Base-by-base conservation (phyloP, 2,329 filamentous ascomycete species). In the Colletotrichum horii region DNA sequence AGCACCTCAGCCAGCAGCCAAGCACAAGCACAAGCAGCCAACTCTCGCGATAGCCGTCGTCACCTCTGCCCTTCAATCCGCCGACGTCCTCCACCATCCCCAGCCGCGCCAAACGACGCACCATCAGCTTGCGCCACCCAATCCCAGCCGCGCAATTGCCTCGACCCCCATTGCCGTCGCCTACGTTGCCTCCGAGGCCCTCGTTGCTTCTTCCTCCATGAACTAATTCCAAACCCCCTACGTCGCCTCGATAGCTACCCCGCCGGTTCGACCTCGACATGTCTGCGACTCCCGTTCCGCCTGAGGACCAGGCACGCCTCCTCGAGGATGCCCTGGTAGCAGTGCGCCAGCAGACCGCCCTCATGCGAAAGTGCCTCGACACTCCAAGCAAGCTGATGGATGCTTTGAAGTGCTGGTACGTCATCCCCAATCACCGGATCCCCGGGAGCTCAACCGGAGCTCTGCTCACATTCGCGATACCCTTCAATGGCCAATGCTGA, bases 361-460 rank as follows among this genome's bases (percentile, higher is more conserved):
- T 98, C 84, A 99, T 99, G 97, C 96, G 96, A 88, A 96, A 97
- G 89, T 98, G 96, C 82, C 91, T 99, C 77, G 97, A 99, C 84
- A 97, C 95, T 12, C 96, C 97, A 8, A 96, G 97, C 78, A 99
- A 99, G 91, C 93, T 99, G 79, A 99, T 99, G 97, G 97, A 99
- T 89, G 97, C 97, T 81, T 92, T 99, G 82, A 99, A 99, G 88
- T 98, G 96, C 94, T 98, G 96, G 97, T 98, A 91, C 81, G 94
- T 89, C 60, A 75, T 71, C 16, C 43, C 36, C 70, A 58, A 28
- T 70, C 38, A 28, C 75, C 68, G 70, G 76, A 75, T 78, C 74
- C 65, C 55, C 71, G 60, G 71, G 48, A 58, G 58, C 74, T 70
- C 48, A 3, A 78, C 69, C 78, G 78, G 77, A 78, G 78, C 70